Percentiles rank a stretch among this genome's conserved stretches.
These are phyloP conservation scores for Rhynchospora pubera DNA, from an alignment of 176 grass and related monocot genomes.

Conservation along the genomic window DNA sequence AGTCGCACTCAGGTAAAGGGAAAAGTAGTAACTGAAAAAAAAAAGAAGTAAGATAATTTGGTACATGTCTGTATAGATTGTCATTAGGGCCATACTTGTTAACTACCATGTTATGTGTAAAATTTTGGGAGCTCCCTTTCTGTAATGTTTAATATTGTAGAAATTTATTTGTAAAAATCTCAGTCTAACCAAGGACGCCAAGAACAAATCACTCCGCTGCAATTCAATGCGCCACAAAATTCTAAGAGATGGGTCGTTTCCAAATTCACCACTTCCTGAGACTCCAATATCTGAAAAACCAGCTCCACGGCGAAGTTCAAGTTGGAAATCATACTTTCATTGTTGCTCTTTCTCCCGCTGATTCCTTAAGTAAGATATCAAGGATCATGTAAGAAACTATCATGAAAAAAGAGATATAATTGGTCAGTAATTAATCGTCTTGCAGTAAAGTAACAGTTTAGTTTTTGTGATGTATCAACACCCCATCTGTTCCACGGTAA, in stretches of 20 bases:
- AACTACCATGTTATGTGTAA: background rate
- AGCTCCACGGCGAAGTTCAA: background rate
- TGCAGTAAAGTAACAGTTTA: background rate
- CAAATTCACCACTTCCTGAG: background rate
- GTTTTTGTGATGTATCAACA: background rate
- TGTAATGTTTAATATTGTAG: background rate
- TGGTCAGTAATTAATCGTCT: background rate
- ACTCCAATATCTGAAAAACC: conserved; percentile 7
- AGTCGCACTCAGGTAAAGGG: background rate
- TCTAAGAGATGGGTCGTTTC: background rate
- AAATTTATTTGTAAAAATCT: background rate
- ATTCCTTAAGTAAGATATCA: background rate
- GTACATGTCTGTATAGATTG: background rate
- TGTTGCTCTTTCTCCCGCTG: conserved; percentile 15
- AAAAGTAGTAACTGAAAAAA: background rate
- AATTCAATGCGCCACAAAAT: conserved; percentile 12
- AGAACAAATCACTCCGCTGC: background rate
- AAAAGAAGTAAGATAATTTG: background rate
- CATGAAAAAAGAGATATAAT: background rate
- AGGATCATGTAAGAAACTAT: background rate
- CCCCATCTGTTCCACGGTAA: background rate
- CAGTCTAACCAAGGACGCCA: background rate
- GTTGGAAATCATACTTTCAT: conserved; percentile 14
- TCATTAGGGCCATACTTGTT: background rate
- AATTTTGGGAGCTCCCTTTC: background rate